Conservation (phyloP, 2,329 filamentous ascomycete species). For the Alternaria gaisen region DNA sequence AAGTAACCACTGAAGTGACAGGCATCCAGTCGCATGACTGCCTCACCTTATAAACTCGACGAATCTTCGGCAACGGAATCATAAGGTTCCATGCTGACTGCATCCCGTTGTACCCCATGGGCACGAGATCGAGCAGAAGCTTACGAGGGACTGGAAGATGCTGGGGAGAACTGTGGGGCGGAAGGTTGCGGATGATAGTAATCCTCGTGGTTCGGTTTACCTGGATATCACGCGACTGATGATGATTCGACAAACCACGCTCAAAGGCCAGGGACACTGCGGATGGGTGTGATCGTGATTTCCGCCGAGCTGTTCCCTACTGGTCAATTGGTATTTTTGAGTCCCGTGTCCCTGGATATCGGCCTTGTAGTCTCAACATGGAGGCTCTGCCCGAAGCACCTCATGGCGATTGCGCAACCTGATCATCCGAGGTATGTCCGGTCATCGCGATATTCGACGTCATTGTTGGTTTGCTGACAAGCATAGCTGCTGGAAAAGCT, state of each 20-base stretch:
- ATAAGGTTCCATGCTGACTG: background rate
- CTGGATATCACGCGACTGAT: conserved; percentile 2
- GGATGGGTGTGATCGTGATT: background rate
- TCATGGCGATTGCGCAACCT: background rate
- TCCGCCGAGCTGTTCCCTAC: background rate
- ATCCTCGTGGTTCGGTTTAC: background rate
- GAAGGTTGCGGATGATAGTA: conserved; percentile 9
- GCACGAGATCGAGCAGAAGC: background rate
- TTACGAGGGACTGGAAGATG: background rate
- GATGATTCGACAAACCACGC: background rate
- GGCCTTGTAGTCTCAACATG: background rate
- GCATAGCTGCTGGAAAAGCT: background rate
- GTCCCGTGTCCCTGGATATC: background rate
- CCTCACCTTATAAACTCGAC: background rate
- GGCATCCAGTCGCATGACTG: background rate
- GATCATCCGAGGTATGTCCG: background rate
- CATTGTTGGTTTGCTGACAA: background rate
- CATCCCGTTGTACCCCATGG: background rate
- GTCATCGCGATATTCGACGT: background rate
- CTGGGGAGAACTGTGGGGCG: conserved; percentile 6
- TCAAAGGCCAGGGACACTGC: background rate
- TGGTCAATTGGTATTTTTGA: background rate
- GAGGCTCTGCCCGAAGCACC: background rate
- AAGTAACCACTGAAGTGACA: background rate
- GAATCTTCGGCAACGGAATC: conserved; percentile 1